These are phyloP conservation scores for Mycena olivaceomarginata DNA, from an alignment of 768 basidiomycete genomes.

Conservation along the genomic window DNA sequence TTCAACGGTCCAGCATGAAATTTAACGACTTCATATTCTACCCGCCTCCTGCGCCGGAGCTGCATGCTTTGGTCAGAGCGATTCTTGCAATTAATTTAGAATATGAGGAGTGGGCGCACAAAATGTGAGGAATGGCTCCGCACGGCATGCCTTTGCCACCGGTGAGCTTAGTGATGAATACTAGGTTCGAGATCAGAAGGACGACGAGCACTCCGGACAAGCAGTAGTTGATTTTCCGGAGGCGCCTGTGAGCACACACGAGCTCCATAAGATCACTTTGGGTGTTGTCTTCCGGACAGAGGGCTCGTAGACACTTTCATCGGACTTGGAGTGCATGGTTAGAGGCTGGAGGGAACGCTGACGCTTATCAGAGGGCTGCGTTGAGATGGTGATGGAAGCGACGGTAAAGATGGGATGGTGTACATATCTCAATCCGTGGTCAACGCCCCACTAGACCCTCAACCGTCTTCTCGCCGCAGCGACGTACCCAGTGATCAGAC, in stretches of 20 bases:
- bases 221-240: slow-evolving; percentile 16
- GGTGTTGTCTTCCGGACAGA: slow-evolving; percentile 5
- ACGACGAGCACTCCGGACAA: slow-evolving; percentile 10
- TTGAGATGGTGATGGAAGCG: too few relatives aligned
- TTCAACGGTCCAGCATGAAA: slow-evolving; percentile 20
- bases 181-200: slow-evolving; percentile 13
- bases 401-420: too few relatives aligned
- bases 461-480: too few relatives aligned
- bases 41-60: slow-evolving; percentile 16
- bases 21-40: slow-evolving; percentile 14
- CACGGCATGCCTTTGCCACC: background rate
- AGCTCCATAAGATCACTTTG: background rate
- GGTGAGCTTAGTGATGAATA: slow-evolving; percentile 12
- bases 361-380: too few relatives aligned
- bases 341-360: slow-evolving; percentile 4
- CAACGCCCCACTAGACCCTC: too few relatives aligned
- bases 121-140: slow-evolving; percentile 19
- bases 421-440: too few relatives aligned
- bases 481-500: too few relatives aligned
- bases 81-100: background rate
- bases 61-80: background rate
- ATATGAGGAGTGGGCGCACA: slow-evolving; percentile 12
- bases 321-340: slow-evolving; percentile 8
- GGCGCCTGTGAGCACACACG: background rate
- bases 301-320: slow-evolving; percentile 11